These are phyloP conservation scores for Laguncularia racemosa DNA, from an alignment of 345 rosid genomes.

Conservation along the genomic window DNA sequence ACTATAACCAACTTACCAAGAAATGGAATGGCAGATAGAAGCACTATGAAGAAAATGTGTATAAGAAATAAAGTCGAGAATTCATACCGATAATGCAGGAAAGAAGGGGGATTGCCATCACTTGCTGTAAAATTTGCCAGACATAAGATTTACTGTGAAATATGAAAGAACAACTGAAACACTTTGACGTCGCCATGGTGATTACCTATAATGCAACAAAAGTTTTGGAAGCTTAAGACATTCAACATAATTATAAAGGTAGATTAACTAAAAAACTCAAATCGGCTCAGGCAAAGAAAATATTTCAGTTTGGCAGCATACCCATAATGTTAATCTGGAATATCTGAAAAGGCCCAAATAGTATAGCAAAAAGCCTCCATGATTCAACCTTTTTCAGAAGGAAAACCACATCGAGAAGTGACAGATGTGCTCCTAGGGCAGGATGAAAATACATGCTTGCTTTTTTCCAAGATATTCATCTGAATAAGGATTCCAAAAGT, in stretches of 20 bases:
- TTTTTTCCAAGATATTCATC: conserved; percentile 41
- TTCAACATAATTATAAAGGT: not conserved
- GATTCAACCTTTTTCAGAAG: conserved; percentile 30
- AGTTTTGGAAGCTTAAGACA: conserved; percentile 4
- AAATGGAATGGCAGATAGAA: too few relatives aligned
- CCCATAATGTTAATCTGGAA: conserved; percentile 59
- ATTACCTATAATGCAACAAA: conserved; percentile 30
- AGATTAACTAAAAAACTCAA: too few relatives aligned
- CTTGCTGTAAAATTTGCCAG: conserved; percentile 64
- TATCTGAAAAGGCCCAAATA: conserved; percentile 43
- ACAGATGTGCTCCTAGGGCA: conserved; percentile 50
- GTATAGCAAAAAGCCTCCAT: conserved; percentile 31
- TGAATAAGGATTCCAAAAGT: conserved; percentile 13
- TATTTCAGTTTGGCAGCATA: conserved; percentile 24
- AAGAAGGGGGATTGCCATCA: conserved; percentile 43
- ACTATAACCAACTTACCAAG: too few relatives aligned
- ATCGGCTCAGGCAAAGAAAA: not conserved
- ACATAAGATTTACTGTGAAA: conserved; percentile 41
- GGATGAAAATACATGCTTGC: conserved; percentile 40
- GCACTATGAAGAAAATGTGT: too few relatives aligned
- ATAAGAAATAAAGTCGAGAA: not conserved
- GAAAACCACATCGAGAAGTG: conserved; percentile 44
- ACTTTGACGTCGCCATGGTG: conserved; percentile 31
- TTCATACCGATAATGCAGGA: conserved; percentile 28
- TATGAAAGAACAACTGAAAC: conserved; percentile 24